Evolutionary conservation across 257 asterid species (phyloP).

Genomic region (Solanum dulcamara): DNA sequence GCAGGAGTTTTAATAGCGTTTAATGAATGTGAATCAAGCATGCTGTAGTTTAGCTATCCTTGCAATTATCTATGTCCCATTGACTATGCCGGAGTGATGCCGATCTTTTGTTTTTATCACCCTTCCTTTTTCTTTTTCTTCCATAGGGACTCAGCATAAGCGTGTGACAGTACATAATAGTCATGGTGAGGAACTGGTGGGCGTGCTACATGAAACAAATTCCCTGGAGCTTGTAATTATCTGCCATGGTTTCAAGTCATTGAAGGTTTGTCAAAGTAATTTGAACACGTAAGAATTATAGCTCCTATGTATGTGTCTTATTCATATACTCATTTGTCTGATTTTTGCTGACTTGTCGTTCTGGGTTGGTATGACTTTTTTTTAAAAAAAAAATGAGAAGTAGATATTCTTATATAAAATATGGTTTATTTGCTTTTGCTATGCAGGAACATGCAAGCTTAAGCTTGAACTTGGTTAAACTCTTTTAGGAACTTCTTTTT

Average conservation of each 20-base stretch:
- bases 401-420: neutral
- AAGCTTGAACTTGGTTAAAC: neutral
- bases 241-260: slow-evolving; percentile 85
- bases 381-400: neutral
- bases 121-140: neutral
- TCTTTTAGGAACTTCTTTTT: neutral
- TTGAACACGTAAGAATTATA: neutral
- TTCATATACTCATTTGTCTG: neutral
- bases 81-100: neutral
- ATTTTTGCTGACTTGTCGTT: neutral
- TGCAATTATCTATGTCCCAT: neutral
- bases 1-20: neutral
- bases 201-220: slow-evolving; percentile 64
- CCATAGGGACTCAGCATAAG: slow-evolving; percentile 29
- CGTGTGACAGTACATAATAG: slow-evolving; percentile 40
- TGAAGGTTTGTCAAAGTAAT: slow-evolving; percentile 42
- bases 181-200: slow-evolving; percentile 68
- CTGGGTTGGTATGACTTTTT: neutral
- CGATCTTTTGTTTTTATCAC: neutral
- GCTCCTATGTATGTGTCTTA: neutral
- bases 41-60: neutral
- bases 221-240: slow-evolving; percentile 64
- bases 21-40: neutral
- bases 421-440: neutral
- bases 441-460: neutral